These are phyloP conservation scores for Myxozyma kluyveri DNA, from an alignment of 805 yeast genomes.

Conservation along the genomic window DNA sequence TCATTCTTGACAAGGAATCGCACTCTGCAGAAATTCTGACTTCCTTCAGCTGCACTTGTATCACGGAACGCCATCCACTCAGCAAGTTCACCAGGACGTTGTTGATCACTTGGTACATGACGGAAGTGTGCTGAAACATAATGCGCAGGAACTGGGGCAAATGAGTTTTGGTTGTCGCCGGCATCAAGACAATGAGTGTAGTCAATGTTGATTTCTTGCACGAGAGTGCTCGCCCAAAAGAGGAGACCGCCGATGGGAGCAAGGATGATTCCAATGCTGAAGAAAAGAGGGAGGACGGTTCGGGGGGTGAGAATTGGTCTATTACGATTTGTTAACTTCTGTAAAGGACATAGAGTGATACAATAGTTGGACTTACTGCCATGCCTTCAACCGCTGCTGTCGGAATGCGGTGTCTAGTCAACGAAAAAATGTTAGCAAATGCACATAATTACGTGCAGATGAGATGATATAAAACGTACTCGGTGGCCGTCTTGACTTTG, in stretches of 20 bases:
- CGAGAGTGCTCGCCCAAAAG: constrained; percentile 68
- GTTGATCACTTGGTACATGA: constrained; percentile 34
- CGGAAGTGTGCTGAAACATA: constrained; percentile 64
- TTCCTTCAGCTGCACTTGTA: constrained; percentile 23
- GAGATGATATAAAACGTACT: constrained; percentile 23
- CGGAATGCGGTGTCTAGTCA: constrained; percentile 43
- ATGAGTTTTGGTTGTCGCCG: constrained; percentile 49
- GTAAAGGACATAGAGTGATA: background rate
- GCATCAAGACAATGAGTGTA: constrained; percentile 72
- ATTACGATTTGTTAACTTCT: background rate
- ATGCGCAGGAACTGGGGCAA: constrained; percentile 55
- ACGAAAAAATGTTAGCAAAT: background rate
- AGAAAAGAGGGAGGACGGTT: constrained; percentile 80
- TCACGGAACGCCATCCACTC: constrained; percentile 23
- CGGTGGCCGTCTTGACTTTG: constrained; percentile 44
- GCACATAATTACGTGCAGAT: background rate
- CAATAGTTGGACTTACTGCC: constrained; percentile 46
- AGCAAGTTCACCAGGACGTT: constrained; percentile 15
- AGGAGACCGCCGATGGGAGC: constrained; percentile 90
- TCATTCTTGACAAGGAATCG: constrained; percentile 71
- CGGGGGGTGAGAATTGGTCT: constrained; percentile 85
- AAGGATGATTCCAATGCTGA: constrained; percentile 71
- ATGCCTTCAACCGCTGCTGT: constrained; percentile 61
- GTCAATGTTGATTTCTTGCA: constrained; percentile 70
- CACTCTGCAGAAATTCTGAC: constrained; percentile 53